A percentile compares a stretch with the other conserved stretches of the same genome.
Conservation (phyloP, 805 yeast species). For the Saccharomycopsis lassenensis region DNA sequence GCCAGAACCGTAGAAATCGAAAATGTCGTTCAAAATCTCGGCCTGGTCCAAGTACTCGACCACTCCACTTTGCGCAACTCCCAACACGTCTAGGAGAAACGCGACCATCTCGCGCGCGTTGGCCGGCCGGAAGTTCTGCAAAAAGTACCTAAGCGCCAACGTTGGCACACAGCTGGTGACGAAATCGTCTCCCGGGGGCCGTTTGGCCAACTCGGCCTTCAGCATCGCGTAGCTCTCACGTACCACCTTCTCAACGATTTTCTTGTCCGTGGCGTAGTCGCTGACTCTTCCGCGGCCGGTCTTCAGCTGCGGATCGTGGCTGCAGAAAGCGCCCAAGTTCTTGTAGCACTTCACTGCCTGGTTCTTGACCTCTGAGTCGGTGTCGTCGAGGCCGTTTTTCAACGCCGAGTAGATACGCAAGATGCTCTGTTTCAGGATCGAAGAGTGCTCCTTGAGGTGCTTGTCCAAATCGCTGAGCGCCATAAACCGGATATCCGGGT, state of each 20-base stretch:
- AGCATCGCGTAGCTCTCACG: conserved; percentile 2
- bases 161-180: conserved; percentile 13
- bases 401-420: neutral
- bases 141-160: conserved; percentile 15
- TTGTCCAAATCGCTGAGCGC: conserved; percentile 64
- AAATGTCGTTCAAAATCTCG: conserved; percentile 14
- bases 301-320: too few species aligned
- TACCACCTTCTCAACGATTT: neutral
- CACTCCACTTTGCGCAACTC: neutral
- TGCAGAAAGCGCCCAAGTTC: conserved; percentile 2
- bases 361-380: conserved; percentile 16
- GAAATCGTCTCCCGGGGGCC: conserved; percentile 1
- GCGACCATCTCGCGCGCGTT: conserved; percentile 1
- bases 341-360: conserved; percentile 14
- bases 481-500: conserved; percentile 79
- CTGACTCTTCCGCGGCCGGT: too few species aligned
- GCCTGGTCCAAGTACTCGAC: conserved; percentile 11
- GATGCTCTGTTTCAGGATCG: neutral
- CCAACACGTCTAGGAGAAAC: neutral
- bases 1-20: conserved; percentile 7
- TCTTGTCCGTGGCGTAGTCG: neutral
- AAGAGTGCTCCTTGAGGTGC: conserved; percentile 21
- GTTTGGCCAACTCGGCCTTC: neutral
- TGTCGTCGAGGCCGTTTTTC: conserved; percentile 4
- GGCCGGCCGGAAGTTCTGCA: conserved; percentile 9